Evolutionary conservation across 2,329 filamentous ascomycete species (phyloP).

Genomic region (Conoideocrella luteorostrata): DNA sequence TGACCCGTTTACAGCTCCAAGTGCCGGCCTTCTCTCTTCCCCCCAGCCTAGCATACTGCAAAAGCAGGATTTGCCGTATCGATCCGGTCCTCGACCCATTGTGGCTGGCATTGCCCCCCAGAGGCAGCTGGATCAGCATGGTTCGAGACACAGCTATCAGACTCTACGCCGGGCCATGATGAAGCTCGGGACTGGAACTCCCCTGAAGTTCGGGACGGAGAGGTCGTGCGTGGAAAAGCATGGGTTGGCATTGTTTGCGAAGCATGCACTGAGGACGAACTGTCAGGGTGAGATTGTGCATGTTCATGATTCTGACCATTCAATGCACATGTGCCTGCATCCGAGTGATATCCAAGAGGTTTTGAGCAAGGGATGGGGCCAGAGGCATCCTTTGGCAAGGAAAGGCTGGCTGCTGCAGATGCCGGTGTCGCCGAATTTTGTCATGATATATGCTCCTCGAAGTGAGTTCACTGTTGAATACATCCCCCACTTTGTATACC

Average conservation of each 20-base stretch:
- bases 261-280: constrained; percentile 58
- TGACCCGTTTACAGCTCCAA: constrained; percentile 59
- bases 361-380: constrained; percentile 71
- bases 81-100: constrained; percentile 56
- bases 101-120: constrained; percentile 77
- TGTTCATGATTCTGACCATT: constrained; percentile 69
- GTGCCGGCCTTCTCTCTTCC: constrained; percentile 42
- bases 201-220: constrained; percentile 49
- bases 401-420: constrained; percentile 55
- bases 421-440: constrained; percentile 68
- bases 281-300: constrained; percentile 80
- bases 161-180: constrained; percentile 48
- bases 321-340: constrained; percentile 74
- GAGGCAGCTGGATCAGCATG: constrained; percentile 66
- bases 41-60: constrained; percentile 54
- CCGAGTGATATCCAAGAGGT: constrained; percentile 69
- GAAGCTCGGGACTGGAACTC: constrained; percentile 39
- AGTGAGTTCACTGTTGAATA: constrained; percentile 27
- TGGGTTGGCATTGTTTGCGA: constrained; percentile 67
- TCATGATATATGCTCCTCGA: constrained; percentile 77
- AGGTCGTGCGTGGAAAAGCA: constrained; percentile 79
- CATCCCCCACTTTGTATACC: too few relatives aligned
- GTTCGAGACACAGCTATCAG: constrained; percentile 46
- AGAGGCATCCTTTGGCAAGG: constrained; percentile 61
- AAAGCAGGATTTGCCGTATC: constrained; percentile 47